Percentiles rank a stretch among this genome's conserved stretches.
Evolutionary conservation across 352 stramenopile species (phyloP).

Genomic region (Blastocystis sp.): DNA sequence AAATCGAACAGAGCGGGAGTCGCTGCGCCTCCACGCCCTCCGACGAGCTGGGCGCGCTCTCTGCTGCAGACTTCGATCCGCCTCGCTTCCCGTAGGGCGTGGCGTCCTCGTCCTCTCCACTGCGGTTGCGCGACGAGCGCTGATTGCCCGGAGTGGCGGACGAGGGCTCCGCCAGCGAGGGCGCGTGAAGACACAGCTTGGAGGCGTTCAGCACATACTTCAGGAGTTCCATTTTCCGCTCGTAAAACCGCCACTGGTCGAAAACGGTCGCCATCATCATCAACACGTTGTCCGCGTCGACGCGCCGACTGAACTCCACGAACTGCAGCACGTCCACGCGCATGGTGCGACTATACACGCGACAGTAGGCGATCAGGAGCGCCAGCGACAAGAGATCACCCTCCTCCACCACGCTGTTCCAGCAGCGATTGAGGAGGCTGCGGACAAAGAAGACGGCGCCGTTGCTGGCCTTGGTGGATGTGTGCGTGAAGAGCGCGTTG

Average conservation of each 20-base stretch:
- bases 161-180: background rate
- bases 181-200: background rate
- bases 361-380: conserved; percentile 18
- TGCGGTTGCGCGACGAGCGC: background rate
- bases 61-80: background rate
- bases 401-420: conserved; percentile 3
- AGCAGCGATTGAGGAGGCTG: background rate
- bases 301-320: background rate
- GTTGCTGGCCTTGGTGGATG: background rate
- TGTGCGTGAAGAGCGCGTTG: background rate
- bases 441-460: background rate
- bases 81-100: background rate
- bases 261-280: background rate
- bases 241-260: background rate
- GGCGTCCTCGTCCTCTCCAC: background rate
- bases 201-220: background rate
- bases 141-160: background rate
- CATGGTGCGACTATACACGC: conserved; percentile 2
- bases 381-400: background rate
- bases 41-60: background rate
- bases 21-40: background rate
- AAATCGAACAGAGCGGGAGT: background rate
- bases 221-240: background rate
- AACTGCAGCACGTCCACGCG: conserved; percentile 2
- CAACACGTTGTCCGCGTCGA: conserved; percentile 20